These are phyloP conservation scores for Berberis thunbergii DNA, from an alignment of 164 flowering plant genomes.

Conservation along the genomic window DNA sequence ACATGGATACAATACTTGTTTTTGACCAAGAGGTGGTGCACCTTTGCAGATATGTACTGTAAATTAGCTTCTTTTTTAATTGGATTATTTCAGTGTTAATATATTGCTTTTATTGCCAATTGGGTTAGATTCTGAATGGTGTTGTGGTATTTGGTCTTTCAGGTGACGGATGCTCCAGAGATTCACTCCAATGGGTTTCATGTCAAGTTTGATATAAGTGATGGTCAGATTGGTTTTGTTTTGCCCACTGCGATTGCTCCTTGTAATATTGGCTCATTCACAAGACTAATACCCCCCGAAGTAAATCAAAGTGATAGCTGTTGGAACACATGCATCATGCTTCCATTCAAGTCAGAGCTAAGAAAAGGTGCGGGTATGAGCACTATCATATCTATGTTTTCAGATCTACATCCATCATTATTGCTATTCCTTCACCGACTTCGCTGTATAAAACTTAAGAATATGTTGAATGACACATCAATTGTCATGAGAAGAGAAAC, in stretches of 20 bases:
- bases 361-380: conserved; percentile 36
- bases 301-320: conserved; percentile 23
- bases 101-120: too few relatives aligned
- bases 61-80: too few relatives aligned
- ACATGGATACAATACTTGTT: too few relatives aligned
- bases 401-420: conserved; percentile 92
- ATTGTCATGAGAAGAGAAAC: conserved; percentile 68
- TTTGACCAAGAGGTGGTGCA: too few relatives aligned
- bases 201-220: conserved; percentile 83
- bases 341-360: conserved; percentile 61
- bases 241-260: conserved; percentile 76
- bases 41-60: too few relatives aligned
- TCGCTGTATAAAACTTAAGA: conserved; percentile 59
- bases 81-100: too few relatives aligned
- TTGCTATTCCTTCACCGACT: conserved; percentile 92
- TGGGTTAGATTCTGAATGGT: too few relatives aligned
- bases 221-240: conserved; percentile 94
- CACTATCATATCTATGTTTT: conserved; percentile 60
- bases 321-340: conserved; percentile 90
- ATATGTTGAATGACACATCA: conserved; percentile 48
- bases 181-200: conserved; percentile 98
- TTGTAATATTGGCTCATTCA: conserved; percentile 39
- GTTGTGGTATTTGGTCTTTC: conserved; percentile 7
- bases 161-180: conserved; percentile 98
- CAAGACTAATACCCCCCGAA: conserved; percentile 28